Evolutionary conservation across 106 monocot species (phyloP), one percentile per base, ranked within the genome.

Genomic region (Triglochin maritima): DNA sequence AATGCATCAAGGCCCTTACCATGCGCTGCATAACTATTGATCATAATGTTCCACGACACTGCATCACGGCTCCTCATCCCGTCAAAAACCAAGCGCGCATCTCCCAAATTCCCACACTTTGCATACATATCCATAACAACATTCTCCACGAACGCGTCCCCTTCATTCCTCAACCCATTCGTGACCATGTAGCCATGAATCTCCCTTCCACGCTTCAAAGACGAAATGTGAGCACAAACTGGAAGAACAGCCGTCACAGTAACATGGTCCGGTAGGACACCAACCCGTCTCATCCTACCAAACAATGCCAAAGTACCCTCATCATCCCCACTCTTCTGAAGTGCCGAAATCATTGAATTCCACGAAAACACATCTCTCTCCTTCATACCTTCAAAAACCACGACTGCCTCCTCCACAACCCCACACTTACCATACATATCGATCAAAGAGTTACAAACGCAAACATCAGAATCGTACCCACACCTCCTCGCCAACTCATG

Each of bases 101-200:
- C 80, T 2, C 63, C 50, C 50, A 83, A 9, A 0, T 69, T 57
- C 3, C 85, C 85, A 56, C 82, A 83, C 57, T 89, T 89, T 8
- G 75, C 80, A n/a, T 95, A 95, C 90, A 95, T 95, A 55, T 95
- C 90, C 53, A 81, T 77, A 4, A 87, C 49, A 42, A 90, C 80
- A 50, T 95, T 95, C 68, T 77, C 59, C 5, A 83, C 70, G 29
- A 87, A 85, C 17, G 69, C 63, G 47, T 85, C 79, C 6, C 68
- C 64, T 15, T 46, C 15, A 10, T 44, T 66, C 4, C 57, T 13
- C 66, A 87, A 71, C 9, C 85, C 89, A 44, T 70, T 70, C 50
- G 67, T 67, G 6, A 90, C 44, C 64, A 85, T 64, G 65, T 61
- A 82, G 2, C 66, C 61, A 56, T 95, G 94, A 59, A 85, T 74